A percentile compares a stretch with the other conserved stretches of the same genome.
phyloP scores from a whole-genome alignment of 257 asterid species.

The Lithospermum erythrorhizon region DNA sequence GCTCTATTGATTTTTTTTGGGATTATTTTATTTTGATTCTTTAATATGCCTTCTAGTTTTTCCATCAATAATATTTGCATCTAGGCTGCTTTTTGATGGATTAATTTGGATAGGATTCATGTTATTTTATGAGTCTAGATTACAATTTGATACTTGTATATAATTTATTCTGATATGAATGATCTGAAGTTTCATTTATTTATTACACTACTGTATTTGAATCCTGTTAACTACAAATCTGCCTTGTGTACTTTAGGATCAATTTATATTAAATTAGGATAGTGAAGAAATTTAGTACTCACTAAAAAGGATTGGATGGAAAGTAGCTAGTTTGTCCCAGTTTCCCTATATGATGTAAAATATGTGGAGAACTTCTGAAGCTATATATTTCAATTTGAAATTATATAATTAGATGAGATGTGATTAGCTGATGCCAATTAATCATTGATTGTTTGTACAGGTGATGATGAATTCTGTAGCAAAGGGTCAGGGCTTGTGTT shows the following conservation, averaged over 20 bases:
- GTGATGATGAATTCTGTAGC: slow-evolving; percentile 54
- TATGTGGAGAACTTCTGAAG: not conserved
- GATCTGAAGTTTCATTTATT: too few relatives aligned
- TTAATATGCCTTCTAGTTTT: too few relatives aligned
- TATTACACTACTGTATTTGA: not conserved
- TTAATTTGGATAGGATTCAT: too few relatives aligned
- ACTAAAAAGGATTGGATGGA: not conserved
- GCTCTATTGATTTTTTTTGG: too few relatives aligned
- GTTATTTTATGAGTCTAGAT: too few relatives aligned
- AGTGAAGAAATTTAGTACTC: not conserved
- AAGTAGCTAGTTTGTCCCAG: not conserved
- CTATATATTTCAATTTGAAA: not conserved
- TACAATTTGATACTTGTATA: too few relatives aligned
- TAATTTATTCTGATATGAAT: too few relatives aligned
- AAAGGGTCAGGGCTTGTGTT: slow-evolving; percentile 45
- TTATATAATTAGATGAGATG: not conserved
- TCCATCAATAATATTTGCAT: not conserved
- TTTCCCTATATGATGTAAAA: not conserved
- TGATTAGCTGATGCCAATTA: slow-evolving; percentile 6
- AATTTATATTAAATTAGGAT: not conserved
- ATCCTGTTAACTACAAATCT: not conserved
- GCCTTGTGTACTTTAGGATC: too few relatives aligned
- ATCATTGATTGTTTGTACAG: slow-evolving; percentile 28
- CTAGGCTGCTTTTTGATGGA: not conserved
- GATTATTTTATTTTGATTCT: too few relatives aligned